Base-by-base conservation (phyloP, 345 rosid genomes). In the Turritis glabra region DNA sequence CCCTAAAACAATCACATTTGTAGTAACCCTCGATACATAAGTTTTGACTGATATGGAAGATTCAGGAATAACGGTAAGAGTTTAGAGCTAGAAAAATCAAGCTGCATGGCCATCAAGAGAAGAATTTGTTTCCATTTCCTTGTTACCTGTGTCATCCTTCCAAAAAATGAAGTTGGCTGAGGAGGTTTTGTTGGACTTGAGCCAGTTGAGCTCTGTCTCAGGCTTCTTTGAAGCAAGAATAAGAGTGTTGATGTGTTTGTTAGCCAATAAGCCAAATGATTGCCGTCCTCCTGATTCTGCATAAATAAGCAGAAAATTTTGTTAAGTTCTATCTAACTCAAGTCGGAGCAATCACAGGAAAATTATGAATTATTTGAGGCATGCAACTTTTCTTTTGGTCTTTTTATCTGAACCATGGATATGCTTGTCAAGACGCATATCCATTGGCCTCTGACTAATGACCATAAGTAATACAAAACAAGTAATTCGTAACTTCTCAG, bases 261-360 rank as follows among this genome's bases (percentile, higher is more conserved):
- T 43, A 95, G 83, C 99, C 99, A 95, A 72, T 92, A 92, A 53
- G 90, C 96, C 90, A 95, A 80, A 74, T 89, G 90, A 62, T 81
- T 85, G 73, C 82, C 88, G 81, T 88, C 80, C 52, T 92, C 99
- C 53, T 85, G 88, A 50, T 89, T 83, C 98, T 95, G 94, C 74
- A 82, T 33, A 56, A 62, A 64, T 56, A 64, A 52, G 43, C 44
- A 55, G 64, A 65, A 25, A 50, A 50, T 59, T 40, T 15, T 19
- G 10, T 70, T 48, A 76, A 59, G 40, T 38, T 64, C 3, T 69
- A 43, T 40, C 35, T 37, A 13, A 18, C 32, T 57, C 32, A 44
- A 27, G 74, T 73, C 87, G 85, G 79, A 88, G 85, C 84, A 87
- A 80, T 67, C 80, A 79, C 71, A 18, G 44, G 51, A 69, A 69